Percentiles rank a stretch among this genome's conserved stretches.
Evolutionary conservation across 1,139 yeast genomes (phyloP).

Genomic region (Lodderomyces beijingensis): DNA sequence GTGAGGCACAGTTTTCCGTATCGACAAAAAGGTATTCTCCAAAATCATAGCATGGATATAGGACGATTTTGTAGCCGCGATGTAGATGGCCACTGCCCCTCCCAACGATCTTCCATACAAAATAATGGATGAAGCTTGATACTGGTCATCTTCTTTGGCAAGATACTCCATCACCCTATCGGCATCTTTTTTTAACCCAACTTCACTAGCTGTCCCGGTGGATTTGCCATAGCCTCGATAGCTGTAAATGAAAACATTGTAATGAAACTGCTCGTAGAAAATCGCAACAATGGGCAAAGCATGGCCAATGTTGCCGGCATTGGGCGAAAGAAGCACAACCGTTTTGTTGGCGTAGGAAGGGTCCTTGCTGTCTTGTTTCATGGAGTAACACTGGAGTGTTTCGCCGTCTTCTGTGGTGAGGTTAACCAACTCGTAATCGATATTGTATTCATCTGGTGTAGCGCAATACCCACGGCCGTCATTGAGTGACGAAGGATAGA

Average conservation of each 20-base stretch:
- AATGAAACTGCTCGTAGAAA: conserved; percentile 59
- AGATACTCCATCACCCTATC: conserved; percentile 65
- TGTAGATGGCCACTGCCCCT: conserved; percentile 89
- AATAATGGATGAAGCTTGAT: conserved; percentile 51
- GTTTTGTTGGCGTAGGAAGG: conserved; percentile 58
- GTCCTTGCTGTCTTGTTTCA: conserved; percentile 43
- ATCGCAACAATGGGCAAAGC: conserved; percentile 77
- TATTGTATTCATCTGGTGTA: conserved; percentile 67
- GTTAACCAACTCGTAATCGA: conserved; percentile 63
- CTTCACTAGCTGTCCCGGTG: conserved; percentile 72
- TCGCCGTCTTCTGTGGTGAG: conserved; percentile 68
- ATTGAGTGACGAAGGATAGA: conserved; percentile 80
- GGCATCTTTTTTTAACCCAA: conserved; percentile 81
- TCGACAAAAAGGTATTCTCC: conserved; percentile 82
- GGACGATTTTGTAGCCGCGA: conserved; percentile 55
- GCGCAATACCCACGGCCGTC: conserved; percentile 74
- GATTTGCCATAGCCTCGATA: conserved; percentile 92
- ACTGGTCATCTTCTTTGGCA: conserved; percentile 45
- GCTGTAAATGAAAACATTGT: conserved; percentile 81
- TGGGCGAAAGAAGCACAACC: conserved; percentile 76
- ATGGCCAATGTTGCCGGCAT: conserved; percentile 96
- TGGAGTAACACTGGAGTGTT: conserved; percentile 37
- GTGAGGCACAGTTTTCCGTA: conserved; percentile 78
- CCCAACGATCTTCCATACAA: conserved; percentile 91
- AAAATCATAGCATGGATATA: conserved; percentile 61